Base-by-base conservation (phyloP, 2,329 filamentous ascomycete species). In the Bimuria novae-zelandiae region DNA sequence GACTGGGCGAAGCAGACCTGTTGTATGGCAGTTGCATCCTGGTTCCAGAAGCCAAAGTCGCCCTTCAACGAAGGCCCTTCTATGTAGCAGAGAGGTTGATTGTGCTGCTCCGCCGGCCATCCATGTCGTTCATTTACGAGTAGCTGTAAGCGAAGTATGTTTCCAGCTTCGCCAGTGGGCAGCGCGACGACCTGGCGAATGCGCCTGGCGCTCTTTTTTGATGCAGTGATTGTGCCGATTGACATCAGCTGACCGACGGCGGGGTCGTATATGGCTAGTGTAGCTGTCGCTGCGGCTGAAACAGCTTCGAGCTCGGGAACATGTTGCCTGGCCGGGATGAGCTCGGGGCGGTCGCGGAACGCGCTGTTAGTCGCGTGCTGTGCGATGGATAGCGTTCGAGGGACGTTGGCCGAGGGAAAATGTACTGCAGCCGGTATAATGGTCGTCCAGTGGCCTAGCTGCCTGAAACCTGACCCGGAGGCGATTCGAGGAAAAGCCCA, bases 101-200 rank as follows among this genome's bases (percentile, higher is more conserved):
- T 12, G 11, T 22, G 11, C 33, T 29, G 3, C 17, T 27, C 17
- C 17, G 27, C n/a, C 17, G 8, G 71, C 84, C 86, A 89, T n/a
- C 78, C 76, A 73, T 81, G 82, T 42, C 74, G 75, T 42, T 84
- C 79, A 19, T 78, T 68, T 3, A 77, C 75, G 3, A 87, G 68
- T 6, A 77, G 75, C 4, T 80, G 70, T 2, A 90, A 64, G 2
- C 82, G 82, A 8, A 90, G 71, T 1, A 82, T 72, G 57, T 86
- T 82, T 1, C 84, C 83, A 12, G 78, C 80, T 43, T 80, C 77
- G n/a, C 87, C 87, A 2, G 80, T 55, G 10, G 70, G 66, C 2
- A 77, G 54, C 4, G 68, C 66, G 14, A 72, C 67, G 4, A 74
- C 57, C 8, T 21, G 44, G 19, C 69, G 60, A 8, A 57, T 49